Conservation (phyloP, 1,284 basidiomycete genomes). For the Abortiporus biennis region DNA sequence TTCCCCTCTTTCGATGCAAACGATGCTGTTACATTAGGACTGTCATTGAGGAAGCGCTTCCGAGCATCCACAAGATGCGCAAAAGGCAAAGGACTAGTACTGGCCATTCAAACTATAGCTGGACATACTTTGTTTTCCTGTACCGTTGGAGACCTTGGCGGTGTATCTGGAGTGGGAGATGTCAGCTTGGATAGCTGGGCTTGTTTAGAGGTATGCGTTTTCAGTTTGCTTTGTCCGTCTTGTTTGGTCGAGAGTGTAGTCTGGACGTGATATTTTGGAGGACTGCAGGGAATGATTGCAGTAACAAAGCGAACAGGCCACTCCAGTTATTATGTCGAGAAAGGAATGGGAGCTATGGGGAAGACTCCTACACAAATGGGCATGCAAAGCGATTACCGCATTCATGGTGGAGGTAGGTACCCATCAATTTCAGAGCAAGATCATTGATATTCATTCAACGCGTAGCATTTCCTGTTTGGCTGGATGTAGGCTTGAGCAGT, state of each 20-base stretch:
- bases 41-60: constrained; percentile 75
- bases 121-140: constrained; percentile 77
- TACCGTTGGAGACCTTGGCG: constrained; percentile 72
- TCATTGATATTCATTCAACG: neutral
- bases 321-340: constrained; percentile 77
- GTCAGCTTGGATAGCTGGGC: constrained; percentile 77
- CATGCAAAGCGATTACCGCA: constrained; percentile 52
- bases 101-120: constrained; percentile 70
- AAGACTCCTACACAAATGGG: constrained; percentile 68
- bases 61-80: constrained; percentile 62
- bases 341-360: constrained; percentile 76
- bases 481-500: constrained; percentile 46
- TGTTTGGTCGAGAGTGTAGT: neutral
- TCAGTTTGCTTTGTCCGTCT: neutral
- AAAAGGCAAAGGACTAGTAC: constrained; percentile 72
- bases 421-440: neutral
- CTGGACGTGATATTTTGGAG: constrained; percentile 2
- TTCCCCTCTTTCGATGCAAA: constrained; percentile 68
- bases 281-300: constrained; percentile 54
- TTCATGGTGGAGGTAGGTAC: constrained; percentile 68
- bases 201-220: constrained; percentile 43
- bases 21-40: constrained; percentile 74
- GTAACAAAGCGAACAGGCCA: constrained; percentile 77
- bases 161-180: constrained; percentile 57
- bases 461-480: constrained; percentile 76